These are phyloP conservation scores for Hypomyces rosellus DNA, from an alignment of 2,329 filamentous ascomycete genomes.

Conservation along the genomic window DNA sequence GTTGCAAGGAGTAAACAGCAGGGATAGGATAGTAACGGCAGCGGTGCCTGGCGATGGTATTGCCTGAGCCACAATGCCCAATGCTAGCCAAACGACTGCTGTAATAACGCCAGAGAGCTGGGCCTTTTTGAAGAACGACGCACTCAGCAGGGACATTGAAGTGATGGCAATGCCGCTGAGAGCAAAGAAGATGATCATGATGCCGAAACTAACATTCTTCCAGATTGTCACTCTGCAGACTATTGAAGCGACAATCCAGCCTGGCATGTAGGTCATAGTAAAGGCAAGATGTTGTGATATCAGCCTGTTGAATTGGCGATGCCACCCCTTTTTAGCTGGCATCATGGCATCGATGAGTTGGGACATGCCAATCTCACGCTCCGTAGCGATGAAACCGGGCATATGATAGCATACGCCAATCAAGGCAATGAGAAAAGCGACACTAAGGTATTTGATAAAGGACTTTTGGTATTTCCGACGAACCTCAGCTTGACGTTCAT, in stretches of 20 bases:
- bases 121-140: constrained; percentile 71
- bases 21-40: constrained; percentile 57
- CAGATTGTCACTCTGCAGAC: constrained; percentile 19
- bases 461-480: constrained; percentile 56
- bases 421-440: constrained; percentile 63
- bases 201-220: constrained; percentile 46
- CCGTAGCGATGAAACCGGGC: constrained; percentile 62
- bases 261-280: constrained; percentile 54
- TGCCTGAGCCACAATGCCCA: constrained; percentile 75
- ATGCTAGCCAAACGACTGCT: constrained; percentile 61
- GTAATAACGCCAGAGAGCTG: constrained; percentile 75
- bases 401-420: constrained; percentile 67
- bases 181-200: constrained; percentile 65
- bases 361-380: constrained; percentile 64
- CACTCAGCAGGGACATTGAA: constrained; percentile 69
- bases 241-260: constrained; percentile 36
- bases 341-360: constrained; percentile 73
- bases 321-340: constrained; percentile 51
- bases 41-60: constrained; percentile 52
- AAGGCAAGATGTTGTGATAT: constrained; percentile 62
- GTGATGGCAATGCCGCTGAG: constrained; percentile 66
- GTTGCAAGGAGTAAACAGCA: constrained; percentile 80
- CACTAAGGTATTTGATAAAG: constrained; percentile 58
- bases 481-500: constrained; percentile 49
- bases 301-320: constrained; percentile 26